phyloP scores from a whole-genome alignment of 257 asterid genomes.

The Paulownia fortunei region DNA sequence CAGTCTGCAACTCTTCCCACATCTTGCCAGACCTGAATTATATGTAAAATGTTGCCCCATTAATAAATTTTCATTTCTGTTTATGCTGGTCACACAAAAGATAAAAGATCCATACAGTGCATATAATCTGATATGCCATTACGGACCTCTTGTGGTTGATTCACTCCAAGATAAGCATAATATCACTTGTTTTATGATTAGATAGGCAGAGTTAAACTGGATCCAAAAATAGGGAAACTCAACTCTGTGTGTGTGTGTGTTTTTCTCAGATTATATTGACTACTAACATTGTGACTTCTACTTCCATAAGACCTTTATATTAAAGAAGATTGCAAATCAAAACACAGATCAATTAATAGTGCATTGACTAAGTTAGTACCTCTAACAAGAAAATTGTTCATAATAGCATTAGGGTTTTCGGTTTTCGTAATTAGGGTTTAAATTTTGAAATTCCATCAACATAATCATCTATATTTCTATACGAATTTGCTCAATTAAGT shows the following conservation, averaged over 20 bases:
- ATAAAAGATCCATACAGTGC: no score
- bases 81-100: background rate
- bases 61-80: background rate
- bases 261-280: no score
- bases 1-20: constrained; percentile 69
- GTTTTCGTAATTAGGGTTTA: background rate
- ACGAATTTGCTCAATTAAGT: background rate
- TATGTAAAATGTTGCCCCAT: background rate
- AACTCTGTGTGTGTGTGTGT: no score
- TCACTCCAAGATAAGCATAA: no score
- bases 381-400: background rate
- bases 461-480: background rate
- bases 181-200: no score
- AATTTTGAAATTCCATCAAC: background rate
- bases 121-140: no score
- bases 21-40: constrained; percentile 54
- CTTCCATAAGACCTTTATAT: background rate
- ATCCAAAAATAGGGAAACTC: no score
- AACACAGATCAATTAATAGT: background rate
- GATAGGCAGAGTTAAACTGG: no score
- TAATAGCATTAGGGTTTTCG: background rate
- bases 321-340: background rate
- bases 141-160: background rate
- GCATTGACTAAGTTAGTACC: no score
- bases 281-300: background rate